phyloP scores from a whole-genome alignment of 441 rosid genomes.

The Biscutella laevigata region DNA sequence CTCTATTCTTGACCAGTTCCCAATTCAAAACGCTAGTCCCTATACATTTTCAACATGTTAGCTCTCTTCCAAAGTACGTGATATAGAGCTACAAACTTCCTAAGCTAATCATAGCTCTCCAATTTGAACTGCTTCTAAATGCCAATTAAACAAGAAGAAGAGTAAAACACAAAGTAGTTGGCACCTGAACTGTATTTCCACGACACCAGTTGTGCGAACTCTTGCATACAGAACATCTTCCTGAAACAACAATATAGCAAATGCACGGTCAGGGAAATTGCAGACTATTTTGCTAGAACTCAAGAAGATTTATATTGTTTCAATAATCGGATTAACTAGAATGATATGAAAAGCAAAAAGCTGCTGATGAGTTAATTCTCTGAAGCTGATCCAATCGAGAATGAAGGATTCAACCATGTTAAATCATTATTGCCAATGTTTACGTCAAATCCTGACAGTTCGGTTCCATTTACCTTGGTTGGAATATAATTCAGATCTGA shows the following conservation, averaged over 20 bases:
- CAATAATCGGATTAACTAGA: too few relatives aligned
- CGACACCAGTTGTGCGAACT: constrained; percentile 96
- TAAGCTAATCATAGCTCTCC: too few relatives aligned
- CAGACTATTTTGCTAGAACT: not conserved
- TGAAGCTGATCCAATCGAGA: not conserved
- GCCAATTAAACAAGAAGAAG: not conserved
- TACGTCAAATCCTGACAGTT: not conserved
- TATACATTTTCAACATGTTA: not conserved
- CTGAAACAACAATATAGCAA: constrained; percentile 40
- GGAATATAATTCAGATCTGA: constrained; percentile 76
- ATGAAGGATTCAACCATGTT: not conserved
- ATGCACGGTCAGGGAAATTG: not conserved
- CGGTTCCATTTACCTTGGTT: constrained; percentile 53
- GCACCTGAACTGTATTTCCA: constrained; percentile 98
- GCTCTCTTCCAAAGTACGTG: not conserved
- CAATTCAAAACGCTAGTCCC: not conserved
- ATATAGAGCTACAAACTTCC: not conserved
- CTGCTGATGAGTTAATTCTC: not conserved
- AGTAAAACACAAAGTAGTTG: not conserved
- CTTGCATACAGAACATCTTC: constrained; percentile 94
- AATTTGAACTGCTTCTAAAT: too few relatives aligned
- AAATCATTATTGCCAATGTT: not conserved
- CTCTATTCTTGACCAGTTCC: not conserved
- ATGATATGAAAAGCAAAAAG: not conserved
- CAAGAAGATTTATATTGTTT: not conserved